phyloP scores from a whole-genome alignment of 768 basidiomycete genomes.

The Hygrocybe coccinea region DNA sequence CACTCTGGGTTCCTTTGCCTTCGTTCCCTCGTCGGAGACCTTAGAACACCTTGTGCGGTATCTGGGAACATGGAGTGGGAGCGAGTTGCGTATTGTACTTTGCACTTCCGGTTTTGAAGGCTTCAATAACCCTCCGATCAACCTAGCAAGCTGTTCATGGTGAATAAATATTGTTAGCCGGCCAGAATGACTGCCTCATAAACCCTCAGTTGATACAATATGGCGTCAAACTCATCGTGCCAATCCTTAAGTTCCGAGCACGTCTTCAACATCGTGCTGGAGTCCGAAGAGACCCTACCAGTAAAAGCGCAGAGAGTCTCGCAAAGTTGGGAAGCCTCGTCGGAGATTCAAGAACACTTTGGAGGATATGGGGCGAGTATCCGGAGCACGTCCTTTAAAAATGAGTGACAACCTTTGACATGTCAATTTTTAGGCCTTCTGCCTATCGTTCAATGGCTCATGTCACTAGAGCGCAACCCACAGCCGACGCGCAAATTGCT shows the following conservation, averaged over 20 bases:
- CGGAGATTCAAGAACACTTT: constrained; percentile 66
- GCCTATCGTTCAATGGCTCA: constrained; percentile 76
- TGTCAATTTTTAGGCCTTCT: constrained; percentile 52
- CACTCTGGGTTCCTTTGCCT: constrained; percentile 59
- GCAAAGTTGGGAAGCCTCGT: constrained; percentile 52
- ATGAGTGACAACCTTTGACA: no score
- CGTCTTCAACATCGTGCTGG: constrained; percentile 64
- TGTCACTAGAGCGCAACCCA: constrained; percentile 64
- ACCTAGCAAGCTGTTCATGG: constrained; percentile 71
- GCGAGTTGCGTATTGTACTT: constrained; percentile 58
- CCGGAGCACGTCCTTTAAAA: not conserved
- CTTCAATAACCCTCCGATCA: constrained; percentile 5
- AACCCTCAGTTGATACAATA: constrained; percentile 63
- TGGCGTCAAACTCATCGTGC: constrained; percentile 62
- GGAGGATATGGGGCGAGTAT: constrained; percentile 72
- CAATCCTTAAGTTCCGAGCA: constrained; percentile 62
- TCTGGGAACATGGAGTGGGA: constrained; percentile 80
- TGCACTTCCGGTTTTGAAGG: constrained; percentile 5
- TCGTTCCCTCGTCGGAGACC: constrained; percentile 54
- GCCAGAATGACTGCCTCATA: not conserved
- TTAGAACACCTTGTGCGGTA: constrained; percentile 72
- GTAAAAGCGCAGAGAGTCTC: constrained; percentile 48
- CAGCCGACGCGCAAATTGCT: constrained; percentile 66
- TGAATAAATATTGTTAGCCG: no score
- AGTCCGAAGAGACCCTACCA: constrained; percentile 47